Base-by-base conservation (phyloP, 1,284 basidiomycete species). In the Ganoderma multipileum region DNA sequence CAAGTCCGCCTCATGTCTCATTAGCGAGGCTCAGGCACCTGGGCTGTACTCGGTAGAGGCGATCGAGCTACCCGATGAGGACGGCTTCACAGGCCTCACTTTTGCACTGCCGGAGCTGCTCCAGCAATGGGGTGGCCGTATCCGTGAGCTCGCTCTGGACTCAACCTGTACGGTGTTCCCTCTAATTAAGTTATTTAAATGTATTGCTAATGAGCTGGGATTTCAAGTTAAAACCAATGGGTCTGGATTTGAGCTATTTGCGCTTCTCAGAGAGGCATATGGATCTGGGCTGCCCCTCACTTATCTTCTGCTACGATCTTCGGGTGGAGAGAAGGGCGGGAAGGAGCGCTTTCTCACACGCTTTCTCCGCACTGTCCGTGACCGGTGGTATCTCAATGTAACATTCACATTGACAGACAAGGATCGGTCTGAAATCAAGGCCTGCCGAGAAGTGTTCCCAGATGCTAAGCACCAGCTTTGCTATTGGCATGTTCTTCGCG, bases 391-490 rank as follows among this genome's bases (percentile, higher is more conserved):
- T 12, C 63, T 73, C 1, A n/a, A 68, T 33, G 68, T 68, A 3
- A 66, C 69, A 33, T 73, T 63, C 36, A 71, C 66, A 11, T 61
- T 75, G 1, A 57, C 66, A 0, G 74, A 72, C 69, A 74, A 75
- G 58, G 74, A 73, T 47, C 71, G 68, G 69, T 72, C 74, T 0
- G 74, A 73, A 23, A 75, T 75, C 60, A 70, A 72, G 41, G 72
- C 72, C 0, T 71, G 73, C 66, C 52, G 47, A 9, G 58, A 58
- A 0, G 47, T 64, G 12, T 75, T 66, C 67, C 63, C 68, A 0
- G 18, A 50, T 5, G 66, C 68, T 1, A 75, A 75, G 59, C 72
- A 71, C 38, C 70, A 71, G 28, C 67, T 75, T 0, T 74, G 73
- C 50, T 69, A 72, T 30, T 75, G 72, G 74, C 74, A 75, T 61